These are phyloP conservation scores for Pythium guiyangense DNA, from an alignment of 352 stramenopile species.

Conservation along the genomic window DNA sequence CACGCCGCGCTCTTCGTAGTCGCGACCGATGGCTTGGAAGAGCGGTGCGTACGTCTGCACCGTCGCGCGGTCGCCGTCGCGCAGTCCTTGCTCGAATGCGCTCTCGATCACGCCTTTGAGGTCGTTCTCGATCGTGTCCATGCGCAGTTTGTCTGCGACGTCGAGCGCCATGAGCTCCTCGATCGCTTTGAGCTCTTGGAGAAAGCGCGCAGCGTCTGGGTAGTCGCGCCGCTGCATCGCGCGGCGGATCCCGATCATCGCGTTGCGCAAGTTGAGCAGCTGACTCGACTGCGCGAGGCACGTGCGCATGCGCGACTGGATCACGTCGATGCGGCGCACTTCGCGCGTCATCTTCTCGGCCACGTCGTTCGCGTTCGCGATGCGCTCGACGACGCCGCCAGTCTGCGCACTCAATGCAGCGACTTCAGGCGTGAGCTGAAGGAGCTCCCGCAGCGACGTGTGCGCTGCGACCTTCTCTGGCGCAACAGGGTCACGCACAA, in stretches of 20 bases:
- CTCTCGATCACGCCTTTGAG: conserved; percentile 74
- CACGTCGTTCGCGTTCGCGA: conserved; percentile 85
- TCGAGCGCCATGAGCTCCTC: conserved; percentile 73
- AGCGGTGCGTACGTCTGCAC: conserved; percentile 70
- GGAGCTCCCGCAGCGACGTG: conserved; percentile 42
- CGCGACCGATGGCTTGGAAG: conserved; percentile 61
- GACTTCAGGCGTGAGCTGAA: conserved; percentile 58
- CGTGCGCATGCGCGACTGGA: conserved; percentile 68
- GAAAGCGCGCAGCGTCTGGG: conserved; percentile 60
- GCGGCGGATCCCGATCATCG: conserved; percentile 60
- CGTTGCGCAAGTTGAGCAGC: conserved; percentile 76
- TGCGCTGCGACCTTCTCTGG: conserved; percentile 53
- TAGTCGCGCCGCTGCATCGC: conserved; percentile 75
- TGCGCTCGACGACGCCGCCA: conserved; percentile 73
- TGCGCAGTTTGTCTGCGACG: conserved; percentile 74
- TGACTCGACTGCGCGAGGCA: conserved; percentile 62
- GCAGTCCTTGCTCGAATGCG: conserved; percentile 58
- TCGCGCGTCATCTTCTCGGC: conserved; percentile 87
- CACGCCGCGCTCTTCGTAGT: conserved; percentile 69
- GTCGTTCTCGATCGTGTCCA: conserved; percentile 84
- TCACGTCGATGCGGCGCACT: conserved; percentile 72
- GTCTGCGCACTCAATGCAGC: conserved; percentile 72
- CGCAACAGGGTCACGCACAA: conserved; percentile 31
- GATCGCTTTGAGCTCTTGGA: conserved; percentile 73
- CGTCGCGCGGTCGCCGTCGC: conserved; percentile 28